phyloP scores from a whole-genome alignment of 352 stramenopile genomes.

The Pythium graminicola region DNA sequence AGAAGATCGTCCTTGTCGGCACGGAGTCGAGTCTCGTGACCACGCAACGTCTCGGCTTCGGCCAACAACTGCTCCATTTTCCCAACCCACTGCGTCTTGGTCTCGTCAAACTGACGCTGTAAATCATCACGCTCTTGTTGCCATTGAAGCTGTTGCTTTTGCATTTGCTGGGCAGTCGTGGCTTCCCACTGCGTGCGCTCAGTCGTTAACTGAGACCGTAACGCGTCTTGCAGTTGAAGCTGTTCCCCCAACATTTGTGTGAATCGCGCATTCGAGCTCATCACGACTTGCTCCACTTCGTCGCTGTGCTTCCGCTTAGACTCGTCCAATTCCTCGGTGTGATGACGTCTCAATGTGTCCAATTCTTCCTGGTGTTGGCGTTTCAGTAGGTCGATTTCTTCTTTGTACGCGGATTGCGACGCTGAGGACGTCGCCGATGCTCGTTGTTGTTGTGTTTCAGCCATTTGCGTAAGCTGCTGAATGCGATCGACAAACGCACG shows the following conservation, averaged over 20 bases:
- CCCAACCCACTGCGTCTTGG: constrained; percentile 45
- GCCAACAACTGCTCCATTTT: constrained; percentile 58
- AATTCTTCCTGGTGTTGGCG: too few relatives aligned
- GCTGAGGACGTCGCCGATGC: constrained; percentile 7
- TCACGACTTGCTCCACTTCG: constrained; percentile 63
- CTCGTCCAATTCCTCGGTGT: constrained; percentile 25
- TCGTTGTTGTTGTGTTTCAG: constrained; percentile 23
- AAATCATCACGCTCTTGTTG: constrained; percentile 21
- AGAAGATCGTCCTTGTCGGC: constrained; percentile 47
- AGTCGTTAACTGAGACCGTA: constrained; percentile 19
- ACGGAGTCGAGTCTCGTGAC: constrained; percentile 41
- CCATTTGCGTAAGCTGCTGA: constrained; percentile 33
- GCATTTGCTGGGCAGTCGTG: constrained; percentile 10
- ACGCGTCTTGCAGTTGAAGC: constrained; percentile 47
- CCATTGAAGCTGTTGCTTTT: constrained; percentile 22
- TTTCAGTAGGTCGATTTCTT: too few relatives aligned
- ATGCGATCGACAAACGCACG: constrained; percentile 38
- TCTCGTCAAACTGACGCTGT: constrained; percentile 33
- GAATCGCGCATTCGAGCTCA: constrained; percentile 60
- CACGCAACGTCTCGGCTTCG: constrained; percentile 41
- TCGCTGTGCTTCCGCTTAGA: constrained; percentile 36
- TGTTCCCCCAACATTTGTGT: constrained; percentile 71
- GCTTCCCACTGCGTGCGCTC: constrained; percentile 17
- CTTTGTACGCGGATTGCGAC: constrained; percentile 5
- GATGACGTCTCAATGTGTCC: too few relatives aligned